phyloP scores from a whole-genome alignment of 2,329 filamentous ascomycete species.

The Immersiporthe knoxdaviesiana region DNA sequence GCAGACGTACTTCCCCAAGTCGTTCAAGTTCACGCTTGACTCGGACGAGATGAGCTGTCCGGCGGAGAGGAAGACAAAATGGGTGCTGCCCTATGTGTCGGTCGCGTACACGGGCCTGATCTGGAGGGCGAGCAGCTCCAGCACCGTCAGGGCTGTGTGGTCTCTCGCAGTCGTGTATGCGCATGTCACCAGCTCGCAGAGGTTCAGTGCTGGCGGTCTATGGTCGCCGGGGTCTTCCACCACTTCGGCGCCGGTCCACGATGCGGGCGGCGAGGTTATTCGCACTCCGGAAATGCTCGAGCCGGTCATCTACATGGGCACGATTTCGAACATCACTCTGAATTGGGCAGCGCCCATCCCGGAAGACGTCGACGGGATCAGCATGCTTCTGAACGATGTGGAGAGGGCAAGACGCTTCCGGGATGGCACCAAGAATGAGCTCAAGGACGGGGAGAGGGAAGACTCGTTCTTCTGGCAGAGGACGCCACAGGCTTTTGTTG shows the following conservation, averaged over 20 bases:
- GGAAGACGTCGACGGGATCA: constrained; percentile 71
- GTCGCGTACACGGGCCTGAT: constrained; percentile 76
- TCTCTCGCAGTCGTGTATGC: constrained; percentile 15
- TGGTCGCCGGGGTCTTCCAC: constrained; percentile 3
- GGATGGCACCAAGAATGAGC: constrained; percentile 10
- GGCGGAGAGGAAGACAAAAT: constrained; percentile 77
- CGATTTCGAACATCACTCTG: constrained; percentile 90
- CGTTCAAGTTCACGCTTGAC: constrained; percentile 68
- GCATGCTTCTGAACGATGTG: constrained; percentile 82
- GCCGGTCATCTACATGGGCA: constrained; percentile 58
- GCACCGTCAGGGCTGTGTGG: constrained; percentile 44
- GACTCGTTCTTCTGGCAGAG: constrained; percentile 28
- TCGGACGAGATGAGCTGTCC: constrained; percentile 55
- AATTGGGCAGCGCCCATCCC: constrained; percentile 52
- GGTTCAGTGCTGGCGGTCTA: neutral
- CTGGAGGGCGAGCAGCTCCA: constrained; percentile 80
- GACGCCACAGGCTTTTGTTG: constrained; percentile 31
- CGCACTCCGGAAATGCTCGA: constrained; percentile 19
- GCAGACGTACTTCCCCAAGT: constrained; percentile 85
- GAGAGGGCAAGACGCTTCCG: constrained; percentile 72
- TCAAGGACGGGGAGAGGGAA: constrained; percentile 1
- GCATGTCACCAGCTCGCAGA: neutral
- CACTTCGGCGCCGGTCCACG: neutral
- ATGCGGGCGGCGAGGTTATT: neutral
- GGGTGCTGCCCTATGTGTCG: constrained; percentile 83